A percentile compares a stretch with the other conserved stretches of the same genome.
Conservation (phyloP, 1,284 basidiomycete genomes). For the Cryptococcus sp. region DNA sequence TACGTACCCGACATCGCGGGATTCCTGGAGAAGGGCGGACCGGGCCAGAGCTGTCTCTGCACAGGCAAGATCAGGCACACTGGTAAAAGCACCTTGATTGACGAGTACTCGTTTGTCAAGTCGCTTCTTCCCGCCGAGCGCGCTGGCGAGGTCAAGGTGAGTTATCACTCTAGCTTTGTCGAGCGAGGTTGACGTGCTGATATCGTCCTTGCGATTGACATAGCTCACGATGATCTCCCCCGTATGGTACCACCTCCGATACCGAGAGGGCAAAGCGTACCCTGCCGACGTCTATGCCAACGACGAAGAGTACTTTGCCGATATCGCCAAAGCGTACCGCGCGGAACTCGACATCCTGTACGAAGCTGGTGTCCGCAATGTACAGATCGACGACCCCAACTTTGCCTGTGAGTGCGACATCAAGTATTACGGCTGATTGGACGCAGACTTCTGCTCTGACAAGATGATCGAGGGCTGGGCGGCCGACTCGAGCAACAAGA, state of each 20-base stretch:
- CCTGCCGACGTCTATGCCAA: slow-evolving; percentile 27
- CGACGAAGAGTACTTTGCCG: slow-evolving; percentile 54
- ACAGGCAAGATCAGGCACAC: slow-evolving; percentile 41
- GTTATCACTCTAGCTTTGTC: neutral
- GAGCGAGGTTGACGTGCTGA: neutral
- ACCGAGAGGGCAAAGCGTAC: slow-evolving; percentile 35
- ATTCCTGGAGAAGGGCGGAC: slow-evolving; percentile 33
- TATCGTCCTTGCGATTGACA: slow-evolving; percentile 36
- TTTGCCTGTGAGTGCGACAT: slow-evolving; percentile 37
- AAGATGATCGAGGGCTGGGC: slow-evolving; percentile 45
- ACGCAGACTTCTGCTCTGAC: slow-evolving; percentile 32
- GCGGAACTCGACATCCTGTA: slow-evolving; percentile 73
- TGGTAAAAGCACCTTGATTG: slow-evolving; percentile 42
- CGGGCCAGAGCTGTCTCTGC: slow-evolving; percentile 31
- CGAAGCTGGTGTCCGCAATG: slow-evolving; percentile 66
- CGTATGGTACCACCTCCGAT: slow-evolving; percentile 70
- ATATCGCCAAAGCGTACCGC: slow-evolving; percentile 69
- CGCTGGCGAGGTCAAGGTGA: slow-evolving; percentile 10
- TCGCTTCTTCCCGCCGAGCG: slow-evolving; percentile 30
- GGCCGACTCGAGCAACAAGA: slow-evolving; percentile 64
- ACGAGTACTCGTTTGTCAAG: slow-evolving; percentile 48
- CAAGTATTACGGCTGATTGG: neutral
- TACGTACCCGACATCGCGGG: slow-evolving; percentile 33
- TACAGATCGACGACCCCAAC: slow-evolving; percentile 70
- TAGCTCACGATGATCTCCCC: slow-evolving; percentile 76